Evolutionary conservation across 2,329 filamentous ascomycete species (phyloP).

Genomic region (Alternaria viburni): DNA sequence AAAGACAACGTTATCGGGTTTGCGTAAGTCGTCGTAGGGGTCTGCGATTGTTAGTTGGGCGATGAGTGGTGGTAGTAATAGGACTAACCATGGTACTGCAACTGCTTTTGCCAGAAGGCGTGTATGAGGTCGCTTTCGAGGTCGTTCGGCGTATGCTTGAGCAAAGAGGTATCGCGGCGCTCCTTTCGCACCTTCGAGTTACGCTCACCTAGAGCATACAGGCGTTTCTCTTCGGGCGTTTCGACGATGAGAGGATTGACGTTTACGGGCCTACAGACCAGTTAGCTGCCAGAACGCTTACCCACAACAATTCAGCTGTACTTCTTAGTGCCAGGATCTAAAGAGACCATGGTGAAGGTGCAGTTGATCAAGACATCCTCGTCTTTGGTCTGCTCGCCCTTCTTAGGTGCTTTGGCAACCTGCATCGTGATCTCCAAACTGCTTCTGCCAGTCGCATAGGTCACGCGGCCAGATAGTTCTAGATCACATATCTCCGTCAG

Average conservation of each 20-base stretch:
- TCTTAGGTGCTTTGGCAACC: constrained; percentile 69
- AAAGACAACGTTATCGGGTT: constrained; percentile 64
- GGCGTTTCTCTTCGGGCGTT: constrained; percentile 67
- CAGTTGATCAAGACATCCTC: constrained; percentile 73
- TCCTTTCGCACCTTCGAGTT: constrained; percentile 73
- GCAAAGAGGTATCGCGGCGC: constrained; percentile 64
- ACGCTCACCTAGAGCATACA: constrained; percentile 68
- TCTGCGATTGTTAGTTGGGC: constrained; percentile 45
- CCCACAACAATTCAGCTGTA: constrained; percentile 52
- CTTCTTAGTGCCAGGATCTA: constrained; percentile 72
- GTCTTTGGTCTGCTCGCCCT: constrained; percentile 62
- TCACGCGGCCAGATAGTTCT: constrained; percentile 71
- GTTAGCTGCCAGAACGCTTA: neutral
- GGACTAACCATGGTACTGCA: constrained; percentile 64
- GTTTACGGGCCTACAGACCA: constrained; percentile 58
- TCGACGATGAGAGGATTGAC: constrained; percentile 67
- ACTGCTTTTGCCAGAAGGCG: constrained; percentile 72
- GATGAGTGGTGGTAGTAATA: neutral
- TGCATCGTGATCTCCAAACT: constrained; percentile 78
- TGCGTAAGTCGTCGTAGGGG: constrained; percentile 60
- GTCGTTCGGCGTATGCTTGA: constrained; percentile 72
- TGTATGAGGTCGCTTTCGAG: constrained; percentile 76
- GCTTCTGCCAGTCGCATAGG: constrained; percentile 74
- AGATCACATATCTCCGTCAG: constrained; percentile 80
- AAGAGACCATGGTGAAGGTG: constrained; percentile 78